Conservation (phyloP, 1,139 yeast genomes). For the Diutina catenulata region DNA sequence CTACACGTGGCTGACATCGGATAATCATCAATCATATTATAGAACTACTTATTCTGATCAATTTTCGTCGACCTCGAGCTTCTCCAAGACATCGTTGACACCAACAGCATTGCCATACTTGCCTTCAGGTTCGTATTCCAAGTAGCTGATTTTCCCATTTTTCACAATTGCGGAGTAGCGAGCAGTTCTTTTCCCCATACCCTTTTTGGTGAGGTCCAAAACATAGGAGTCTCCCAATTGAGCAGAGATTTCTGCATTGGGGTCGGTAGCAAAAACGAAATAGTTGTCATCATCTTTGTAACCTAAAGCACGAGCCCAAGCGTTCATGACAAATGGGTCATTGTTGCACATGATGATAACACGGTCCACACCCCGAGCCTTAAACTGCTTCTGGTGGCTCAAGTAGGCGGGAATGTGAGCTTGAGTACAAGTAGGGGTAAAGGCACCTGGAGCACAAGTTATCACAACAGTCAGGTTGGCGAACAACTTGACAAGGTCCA, state of each 20-base stretch:
- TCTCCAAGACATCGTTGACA: not conserved
- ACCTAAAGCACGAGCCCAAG: slow-evolving; percentile 4
- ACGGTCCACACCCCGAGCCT: not conserved
- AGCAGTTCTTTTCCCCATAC: not conserved
- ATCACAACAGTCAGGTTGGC: not conserved
- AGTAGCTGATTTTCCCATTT: slow-evolving; percentile 1
- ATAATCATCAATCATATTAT: not conserved
- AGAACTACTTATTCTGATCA: not conserved
- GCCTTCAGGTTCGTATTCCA: not conserved
- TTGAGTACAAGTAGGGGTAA: slow-evolving; percentile 4
- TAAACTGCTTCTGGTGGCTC: slow-evolving; percentile 2
- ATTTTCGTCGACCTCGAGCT: not conserved
- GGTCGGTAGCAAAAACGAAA: slow-evolving; percentile 13
- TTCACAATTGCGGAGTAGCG: not conserved
- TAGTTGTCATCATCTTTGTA: slow-evolving; percentile 3
- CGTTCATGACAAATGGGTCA: slow-evolving; percentile 4
- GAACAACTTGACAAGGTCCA: not conserved
- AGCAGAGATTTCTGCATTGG: not conserved
- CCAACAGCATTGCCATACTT: slow-evolving; percentile 1
- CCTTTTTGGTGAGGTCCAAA: not conserved
- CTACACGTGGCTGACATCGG: not conserved
- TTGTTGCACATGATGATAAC: not conserved
- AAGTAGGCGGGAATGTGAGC: slow-evolving; percentile 5
- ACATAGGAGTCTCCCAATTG: slow-evolving; percentile 1
- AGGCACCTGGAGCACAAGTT: slow-evolving; percentile 4